A percentile compares a stretch with the other conserved stretches of the same genome.
phyloP scores from a whole-genome alignment of 768 basidiomycete genomes.

The Hericium coralloides region DNA sequence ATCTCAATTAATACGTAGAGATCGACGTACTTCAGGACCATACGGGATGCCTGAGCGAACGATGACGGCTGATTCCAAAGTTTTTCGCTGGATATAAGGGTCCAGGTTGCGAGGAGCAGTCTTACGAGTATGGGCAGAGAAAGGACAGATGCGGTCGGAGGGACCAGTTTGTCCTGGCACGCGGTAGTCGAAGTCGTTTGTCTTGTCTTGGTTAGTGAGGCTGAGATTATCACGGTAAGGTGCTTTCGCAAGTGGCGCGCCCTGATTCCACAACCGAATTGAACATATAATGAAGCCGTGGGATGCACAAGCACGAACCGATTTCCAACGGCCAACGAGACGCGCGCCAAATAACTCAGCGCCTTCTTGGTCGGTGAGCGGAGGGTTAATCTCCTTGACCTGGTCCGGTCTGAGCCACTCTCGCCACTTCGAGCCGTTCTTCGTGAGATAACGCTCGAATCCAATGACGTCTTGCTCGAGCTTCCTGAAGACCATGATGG shows the following conservation, averaged over 20 bases:
- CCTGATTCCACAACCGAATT: constrained; percentile 20
- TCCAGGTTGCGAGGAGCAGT: constrained; percentile 30
- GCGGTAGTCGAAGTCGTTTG: constrained; percentile 33
- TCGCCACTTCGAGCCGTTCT: neutral
- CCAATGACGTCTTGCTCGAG: neutral
- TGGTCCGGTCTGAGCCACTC: neutral
- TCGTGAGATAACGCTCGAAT: constrained; percentile 19
- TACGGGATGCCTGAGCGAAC: constrained; percentile 28
- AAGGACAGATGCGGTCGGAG: constrained; percentile 26
- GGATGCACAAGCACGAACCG: neutral
- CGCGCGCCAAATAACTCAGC: neutral
- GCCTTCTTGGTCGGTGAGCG: constrained; percentile 20
- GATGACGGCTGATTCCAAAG: constrained; percentile 17
- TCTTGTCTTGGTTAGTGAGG: constrained; percentile 29
- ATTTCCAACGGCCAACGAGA: neutral
- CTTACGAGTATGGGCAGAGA: constrained; percentile 41
- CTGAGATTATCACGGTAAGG: constrained; percentile 35
- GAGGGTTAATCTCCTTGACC: neutral
- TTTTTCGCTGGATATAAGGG: constrained; percentile 15
- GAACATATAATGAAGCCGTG: constrained; percentile 7
- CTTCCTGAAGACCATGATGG: neutral
- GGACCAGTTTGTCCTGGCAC: constrained; percentile 15
- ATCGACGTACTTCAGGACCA: constrained; percentile 22
- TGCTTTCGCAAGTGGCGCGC: constrained; percentile 34
- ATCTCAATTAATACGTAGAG: neutral